A percentile compares a stretch with the other conserved stretches of the same genome.
These are phyloP conservation scores for Mortierella sp. DNA, from an alignment of 371 early-diverging fungal species.

Conservation along the genomic window DNA sequence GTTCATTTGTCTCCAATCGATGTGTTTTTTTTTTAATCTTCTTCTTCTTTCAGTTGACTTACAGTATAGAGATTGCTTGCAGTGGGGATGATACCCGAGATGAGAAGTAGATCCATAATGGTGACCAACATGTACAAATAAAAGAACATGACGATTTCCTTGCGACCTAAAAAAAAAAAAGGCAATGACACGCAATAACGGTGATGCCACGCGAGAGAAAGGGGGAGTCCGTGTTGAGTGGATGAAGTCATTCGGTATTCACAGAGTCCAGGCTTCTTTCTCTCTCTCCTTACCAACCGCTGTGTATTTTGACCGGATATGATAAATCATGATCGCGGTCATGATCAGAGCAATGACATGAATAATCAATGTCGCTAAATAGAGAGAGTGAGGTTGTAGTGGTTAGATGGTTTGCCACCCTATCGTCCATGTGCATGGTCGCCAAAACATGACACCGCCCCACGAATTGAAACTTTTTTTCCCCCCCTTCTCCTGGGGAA, in stretches of 20 bases:
- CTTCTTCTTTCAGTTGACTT: slow-evolving; percentile 49
- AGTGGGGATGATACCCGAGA: slow-evolving; percentile 92
- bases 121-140: slow-evolving; percentile 90
- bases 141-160: slow-evolving; percentile 97
- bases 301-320: slow-evolving; percentile 95
- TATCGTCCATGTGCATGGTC: neutral
- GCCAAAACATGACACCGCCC: too few relatives aligned
- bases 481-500: too few relatives aligned
- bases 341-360: slow-evolving; percentile 93
- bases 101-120: slow-evolving; percentile 86
- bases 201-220: neutral
- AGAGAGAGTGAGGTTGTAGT: neutral
- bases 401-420: neutral
- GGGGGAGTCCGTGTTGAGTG: too few relatives aligned
- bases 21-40: neutral
- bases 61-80: slow-evolving; percentile 83
- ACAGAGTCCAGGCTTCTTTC: slow-evolving; percentile 12
- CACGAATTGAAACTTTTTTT: too few relatives aligned
- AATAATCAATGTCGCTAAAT: slow-evolving; percentile 82
- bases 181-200: neutral
- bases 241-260: neutral
- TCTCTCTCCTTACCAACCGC: slow-evolving; percentile 81
- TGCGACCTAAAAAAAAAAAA: slow-evolving; percentile 73
- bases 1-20: too few relatives aligned
- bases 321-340: slow-evolving; percentile 97